These are phyloP conservation scores for Ophiocordyceps australis DNA, from an alignment of 2,329 filamentous ascomycete species.

Conservation along the genomic window DNA sequence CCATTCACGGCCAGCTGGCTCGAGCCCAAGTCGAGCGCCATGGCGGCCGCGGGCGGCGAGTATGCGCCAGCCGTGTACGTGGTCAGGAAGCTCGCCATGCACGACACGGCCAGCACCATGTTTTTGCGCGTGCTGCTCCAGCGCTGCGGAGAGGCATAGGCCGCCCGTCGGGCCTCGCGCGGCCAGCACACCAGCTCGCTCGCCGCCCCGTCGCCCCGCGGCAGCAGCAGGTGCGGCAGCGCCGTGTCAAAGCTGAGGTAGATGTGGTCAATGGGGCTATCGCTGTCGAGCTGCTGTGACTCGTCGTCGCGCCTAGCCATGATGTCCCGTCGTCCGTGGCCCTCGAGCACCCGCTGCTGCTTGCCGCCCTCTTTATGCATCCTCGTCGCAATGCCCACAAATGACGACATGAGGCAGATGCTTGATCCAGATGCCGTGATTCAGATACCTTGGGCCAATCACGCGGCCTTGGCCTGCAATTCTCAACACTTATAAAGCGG, in stretches of 20 bases:
- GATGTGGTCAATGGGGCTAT: slow-evolving; percentile 14
- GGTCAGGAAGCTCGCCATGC: slow-evolving; percentile 55
- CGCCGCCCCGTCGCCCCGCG: too few relatives aligned
- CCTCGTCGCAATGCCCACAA: too few relatives aligned
- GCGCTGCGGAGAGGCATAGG: slow-evolving; percentile 49
- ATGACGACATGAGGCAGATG: too few relatives aligned
- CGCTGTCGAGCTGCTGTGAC: slow-evolving; percentile 4
- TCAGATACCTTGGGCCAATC: too few relatives aligned
- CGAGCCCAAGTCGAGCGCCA: slow-evolving; percentile 47
- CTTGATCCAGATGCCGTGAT: too few relatives aligned
- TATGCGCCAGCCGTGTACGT: slow-evolving; percentile 73
- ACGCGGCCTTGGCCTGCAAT: too few relatives aligned
- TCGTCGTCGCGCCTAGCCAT: too few relatives aligned
- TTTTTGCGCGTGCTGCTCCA: slow-evolving; percentile 57
- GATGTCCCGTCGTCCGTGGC: too few relatives aligned
- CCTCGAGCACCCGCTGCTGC: too few relatives aligned
- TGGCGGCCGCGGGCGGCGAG: slow-evolving; percentile 46
- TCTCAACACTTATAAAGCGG: too few relatives aligned
- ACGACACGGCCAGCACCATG: slow-evolving; percentile 55
- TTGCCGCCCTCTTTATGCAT: too few relatives aligned
- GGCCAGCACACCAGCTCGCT: too few relatives aligned
- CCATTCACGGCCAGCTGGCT: slow-evolving; percentile 47
- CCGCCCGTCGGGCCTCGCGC: slow-evolving; percentile 1
- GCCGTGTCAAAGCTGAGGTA: slow-evolving; percentile 22
- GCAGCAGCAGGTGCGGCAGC: slow-evolving; percentile 12